These are phyloP conservation scores for Lasiosphaeriaceae sp. DNA, from an alignment of 495 filamentous ascomycete species.

Conservation along the genomic window DNA sequence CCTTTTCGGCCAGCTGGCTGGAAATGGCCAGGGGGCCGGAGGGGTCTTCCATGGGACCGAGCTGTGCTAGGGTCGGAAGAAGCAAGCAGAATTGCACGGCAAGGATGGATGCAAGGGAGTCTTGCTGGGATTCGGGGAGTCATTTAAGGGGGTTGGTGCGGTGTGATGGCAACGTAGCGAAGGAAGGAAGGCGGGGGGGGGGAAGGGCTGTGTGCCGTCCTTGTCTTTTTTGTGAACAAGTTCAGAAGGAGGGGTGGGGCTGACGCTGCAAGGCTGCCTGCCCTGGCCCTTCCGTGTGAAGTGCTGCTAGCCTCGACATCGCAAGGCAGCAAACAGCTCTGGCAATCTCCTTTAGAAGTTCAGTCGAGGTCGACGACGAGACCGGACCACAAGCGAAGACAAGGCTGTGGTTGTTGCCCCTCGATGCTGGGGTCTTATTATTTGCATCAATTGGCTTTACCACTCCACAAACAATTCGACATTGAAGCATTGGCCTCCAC, in stretches of 20 bases:
- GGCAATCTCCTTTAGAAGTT: not conserved
- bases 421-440: not conserved
- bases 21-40: conserved; percentile 5
- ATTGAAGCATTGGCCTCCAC: conserved; percentile 13
- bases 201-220: conserved; percentile 4
- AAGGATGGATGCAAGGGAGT: not conserved
- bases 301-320: conserved; percentile 12
- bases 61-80: conserved; percentile 10
- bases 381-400: not conserved
- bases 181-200: conserved; percentile 3
- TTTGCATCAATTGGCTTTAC: conserved; percentile 10
- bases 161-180: not conserved
- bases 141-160: conserved; percentile 14
- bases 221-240: conserved; percentile 1
- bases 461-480: not conserved
- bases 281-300: conserved; percentile 11
- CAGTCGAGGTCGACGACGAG: not conserved
- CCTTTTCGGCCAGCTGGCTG: conserved; percentile 11
- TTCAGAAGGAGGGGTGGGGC: conserved; percentile 8
- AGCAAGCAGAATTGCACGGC: conserved; percentile 16
- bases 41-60: not conserved
- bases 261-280: conserved; percentile 27
- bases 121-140: conserved; percentile 7
- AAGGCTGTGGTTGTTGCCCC: not conserved
- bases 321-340: conserved; percentile 20